Conservation (phyloP, 1,284 basidiomycete species). For the Sanghuangporus sanghuang region DNA sequence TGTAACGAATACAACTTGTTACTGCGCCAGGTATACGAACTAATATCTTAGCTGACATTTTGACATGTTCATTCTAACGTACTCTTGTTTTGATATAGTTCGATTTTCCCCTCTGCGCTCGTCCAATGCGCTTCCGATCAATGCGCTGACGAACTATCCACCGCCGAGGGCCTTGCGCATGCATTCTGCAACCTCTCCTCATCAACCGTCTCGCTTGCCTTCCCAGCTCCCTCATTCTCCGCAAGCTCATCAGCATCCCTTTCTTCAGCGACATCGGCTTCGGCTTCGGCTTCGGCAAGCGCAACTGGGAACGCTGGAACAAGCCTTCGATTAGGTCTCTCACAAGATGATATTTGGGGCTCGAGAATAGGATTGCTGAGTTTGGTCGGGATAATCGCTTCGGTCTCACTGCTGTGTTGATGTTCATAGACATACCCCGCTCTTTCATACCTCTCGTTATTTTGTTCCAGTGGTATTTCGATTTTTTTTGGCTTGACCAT, state of each 20-base stretch:
- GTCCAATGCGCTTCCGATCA: conserved; percentile 23
- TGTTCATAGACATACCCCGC: neutral
- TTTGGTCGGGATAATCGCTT: neutral
- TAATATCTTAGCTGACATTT: neutral
- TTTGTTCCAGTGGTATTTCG: neutral
- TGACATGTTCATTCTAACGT: neutral
- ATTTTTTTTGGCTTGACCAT: neutral
- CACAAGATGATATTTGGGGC: neutral
- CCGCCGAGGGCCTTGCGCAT: conserved; percentile 26
- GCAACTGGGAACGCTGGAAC: neutral
- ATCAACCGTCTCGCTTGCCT: conserved; percentile 28
- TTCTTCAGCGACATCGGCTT: neutral
- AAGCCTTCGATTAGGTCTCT: neutral
- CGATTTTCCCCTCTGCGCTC: conserved; percentile 15
- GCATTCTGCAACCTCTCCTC: conserved; percentile 28
- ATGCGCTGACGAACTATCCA: conserved; percentile 24
- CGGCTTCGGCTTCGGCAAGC: neutral
- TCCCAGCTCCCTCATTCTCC: conserved; percentile 20
- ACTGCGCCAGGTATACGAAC: conserved; percentile 20
- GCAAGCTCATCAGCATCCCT: neutral
- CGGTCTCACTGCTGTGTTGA: neutral
- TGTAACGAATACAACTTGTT: conserved; percentile 28
- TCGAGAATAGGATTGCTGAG: neutral
- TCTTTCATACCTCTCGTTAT: neutral
- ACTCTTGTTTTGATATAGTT: conserved; percentile 16